A percentile compares a stretch with the other conserved stretches of the same genome.
Evolutionary conservation across 108 stramenopile species (phyloP).

Genomic region (Fragilaria crotonensis): DNA sequence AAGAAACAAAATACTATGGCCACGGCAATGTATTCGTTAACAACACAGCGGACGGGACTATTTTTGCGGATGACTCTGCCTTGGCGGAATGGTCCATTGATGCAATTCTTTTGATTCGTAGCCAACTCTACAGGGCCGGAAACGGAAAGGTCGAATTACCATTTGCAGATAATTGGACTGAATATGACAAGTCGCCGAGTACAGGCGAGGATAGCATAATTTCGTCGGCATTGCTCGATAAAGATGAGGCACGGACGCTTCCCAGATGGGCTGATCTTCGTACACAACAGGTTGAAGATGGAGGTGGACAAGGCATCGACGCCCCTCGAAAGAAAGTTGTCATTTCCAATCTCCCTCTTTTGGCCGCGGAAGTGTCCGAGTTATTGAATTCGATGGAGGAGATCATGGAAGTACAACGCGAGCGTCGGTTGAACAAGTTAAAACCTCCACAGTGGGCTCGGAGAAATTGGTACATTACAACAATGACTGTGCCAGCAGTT

Average conservation of each 20-base stretch:
- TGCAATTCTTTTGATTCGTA: constrained; percentile 63
- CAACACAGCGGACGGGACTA: constrained; percentile 43
- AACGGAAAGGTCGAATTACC: constrained; percentile 48
- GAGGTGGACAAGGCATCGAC: neutral
- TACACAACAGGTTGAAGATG: neutral
- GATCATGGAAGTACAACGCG: constrained; percentile 56
- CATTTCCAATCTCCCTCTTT: constrained; percentile 55
- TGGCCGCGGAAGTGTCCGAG: constrained; percentile 62
- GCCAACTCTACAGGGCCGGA: constrained; percentile 58
- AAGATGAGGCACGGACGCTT: neutral
- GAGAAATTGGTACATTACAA: constrained; percentile 73
- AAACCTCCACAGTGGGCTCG: constrained; percentile 47
- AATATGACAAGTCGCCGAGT: neutral
- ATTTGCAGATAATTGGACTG: constrained; percentile 50
- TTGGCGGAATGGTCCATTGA: constrained; percentile 78
- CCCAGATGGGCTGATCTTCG: neutral
- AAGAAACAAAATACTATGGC: neutral
- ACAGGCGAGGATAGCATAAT: neutral
- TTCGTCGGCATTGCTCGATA: neutral
- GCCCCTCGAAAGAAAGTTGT: constrained; percentile 4
- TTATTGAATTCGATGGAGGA: constrained; percentile 64
- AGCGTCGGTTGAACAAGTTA: constrained; percentile 53
- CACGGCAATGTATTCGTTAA: constrained; percentile 32
- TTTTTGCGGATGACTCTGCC: constrained; percentile 58
- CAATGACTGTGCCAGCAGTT: constrained; percentile 37